Base-by-base conservation (phyloP, 352 stramenopile species). In the Phytophthora foliorum region DNA sequence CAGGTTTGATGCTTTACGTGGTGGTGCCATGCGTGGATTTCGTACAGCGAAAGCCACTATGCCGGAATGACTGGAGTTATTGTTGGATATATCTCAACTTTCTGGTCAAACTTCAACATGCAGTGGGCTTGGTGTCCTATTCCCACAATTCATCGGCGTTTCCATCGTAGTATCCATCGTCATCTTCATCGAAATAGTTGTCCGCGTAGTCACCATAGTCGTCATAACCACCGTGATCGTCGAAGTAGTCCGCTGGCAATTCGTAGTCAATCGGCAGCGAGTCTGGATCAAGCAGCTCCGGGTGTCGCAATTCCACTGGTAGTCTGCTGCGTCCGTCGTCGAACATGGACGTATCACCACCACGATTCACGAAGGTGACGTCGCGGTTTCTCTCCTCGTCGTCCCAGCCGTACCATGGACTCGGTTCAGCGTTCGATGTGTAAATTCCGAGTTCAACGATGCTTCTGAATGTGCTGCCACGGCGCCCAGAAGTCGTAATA, bases 361-460 rank as follows among this genome's bases (percentile, higher is more conserved):
- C 52, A 9, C 71, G 69, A 32, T 73, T 74, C 24, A 69, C 63
- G 36, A 82, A 80, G 2, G 71, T 66, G 27, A 67, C 24, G 24
- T 63, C 53, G 24, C 57, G 62, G 48, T 79, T 58, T 0, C 46
- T 67, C 46, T 80, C 45, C 19, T 80, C 69, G 17, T 75, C 61
- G 11, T 83, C 69, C 73, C 76, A 86, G 13, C 71, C 78, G 48
- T 81, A 77, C 75, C 74, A 86, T 8, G 54, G 24, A 42, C 67
- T 82, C 9, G 66, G 75, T 17, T 80, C 67, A 21, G 61, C 57
- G 10, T 67, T 42, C 13, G 45, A 29, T 0, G 78, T 86, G 49
- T 78, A 86, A 19, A 86, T 19, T 1, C 78, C 78, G 14, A 86
- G 45, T 29, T 86, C 75, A 24, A 74, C 64, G 6, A 86, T 70